Percentiles rank a stretch among this genome's conserved stretches.
phyloP scores from a whole-genome alignment of 2,329 filamentous ascomycete species.

The Calonectria hawksworthii region DNA sequence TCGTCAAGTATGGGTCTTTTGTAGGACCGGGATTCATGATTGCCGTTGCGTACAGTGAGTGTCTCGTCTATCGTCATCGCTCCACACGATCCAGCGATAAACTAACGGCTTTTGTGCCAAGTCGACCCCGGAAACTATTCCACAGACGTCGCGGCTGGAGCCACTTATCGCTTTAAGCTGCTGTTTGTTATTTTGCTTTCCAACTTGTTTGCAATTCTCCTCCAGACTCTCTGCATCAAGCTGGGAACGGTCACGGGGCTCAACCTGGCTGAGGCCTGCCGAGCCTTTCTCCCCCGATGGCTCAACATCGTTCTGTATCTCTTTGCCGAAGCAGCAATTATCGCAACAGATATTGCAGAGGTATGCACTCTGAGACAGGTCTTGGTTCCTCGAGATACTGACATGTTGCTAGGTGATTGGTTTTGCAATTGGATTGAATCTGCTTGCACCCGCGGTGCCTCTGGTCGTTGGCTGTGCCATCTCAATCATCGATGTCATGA shows the following conservation, averaged over 20 bases:
- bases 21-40: slow-evolving; percentile 78
- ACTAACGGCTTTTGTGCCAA: slow-evolving; percentile 39
- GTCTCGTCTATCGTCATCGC: slow-evolving; percentile 6
- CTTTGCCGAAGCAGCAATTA: slow-evolving; percentile 76
- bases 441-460: slow-evolving; percentile 74
- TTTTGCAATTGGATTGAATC: slow-evolving; percentile 77
- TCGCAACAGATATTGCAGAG: slow-evolving; percentile 80
- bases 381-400: background rate
- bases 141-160: slow-evolving; percentile 78
- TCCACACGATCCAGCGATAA: background rate
- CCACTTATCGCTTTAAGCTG: slow-evolving; percentile 74
- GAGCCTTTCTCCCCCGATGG: slow-evolving; percentile 76
- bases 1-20: slow-evolving; percentile 56
- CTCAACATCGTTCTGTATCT: slow-evolving; percentile 73
- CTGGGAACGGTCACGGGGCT: slow-evolving; percentile 78
- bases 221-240: slow-evolving; percentile 78
- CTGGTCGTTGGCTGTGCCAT: slow-evolving; percentile 78
- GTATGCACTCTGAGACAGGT: slow-evolving; percentile 17
- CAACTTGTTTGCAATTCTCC: slow-evolving; percentile 79
- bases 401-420: slow-evolving; percentile 69
- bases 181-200: slow-evolving; percentile 78
- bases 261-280: slow-evolving; percentile 76
- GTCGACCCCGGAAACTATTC: slow-evolving; percentile 78
- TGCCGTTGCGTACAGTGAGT: slow-evolving; percentile 69
- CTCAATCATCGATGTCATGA: slow-evolving; percentile 77